These are phyloP conservation scores for Cymbopogon citratus DNA, from an alignment of 176 grass and related monocot species.

Conservation along the genomic window DNA sequence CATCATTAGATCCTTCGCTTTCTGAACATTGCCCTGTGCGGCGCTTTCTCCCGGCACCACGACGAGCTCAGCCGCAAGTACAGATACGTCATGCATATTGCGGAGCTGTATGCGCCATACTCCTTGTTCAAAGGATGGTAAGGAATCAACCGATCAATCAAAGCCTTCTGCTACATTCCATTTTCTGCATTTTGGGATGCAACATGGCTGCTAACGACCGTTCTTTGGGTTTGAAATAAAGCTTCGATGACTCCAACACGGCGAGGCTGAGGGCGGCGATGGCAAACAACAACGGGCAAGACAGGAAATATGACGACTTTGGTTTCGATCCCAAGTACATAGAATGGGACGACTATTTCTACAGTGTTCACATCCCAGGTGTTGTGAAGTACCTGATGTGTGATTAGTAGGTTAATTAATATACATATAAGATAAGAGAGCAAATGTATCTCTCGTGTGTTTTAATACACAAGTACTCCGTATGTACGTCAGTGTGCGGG, in stretches of 20 bases:
- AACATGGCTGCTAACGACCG: too few relatives aligned
- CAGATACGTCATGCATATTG: constrained; percentile 35
- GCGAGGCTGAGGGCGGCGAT: not conserved
- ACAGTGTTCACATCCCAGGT: constrained; percentile 26
- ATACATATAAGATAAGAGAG: too few relatives aligned
- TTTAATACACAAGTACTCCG: not conserved
- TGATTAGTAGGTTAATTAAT: not conserved
- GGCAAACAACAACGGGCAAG: not conserved
- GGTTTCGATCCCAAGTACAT: not conserved
- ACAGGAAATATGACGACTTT: not conserved
- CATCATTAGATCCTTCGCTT: constrained; percentile 25
- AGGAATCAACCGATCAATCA: not conserved
- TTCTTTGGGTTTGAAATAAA: not conserved
- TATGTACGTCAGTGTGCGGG: not conserved
- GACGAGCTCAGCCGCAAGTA: constrained; percentile 16
- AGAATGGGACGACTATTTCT: constrained; percentile 24
- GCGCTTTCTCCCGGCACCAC: not conserved
- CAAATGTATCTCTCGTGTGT: too few relatives aligned
- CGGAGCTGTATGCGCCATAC: constrained; percentile 47
- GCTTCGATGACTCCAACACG: constrained; percentile 14
- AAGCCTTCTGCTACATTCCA: not conserved
- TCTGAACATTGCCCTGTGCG: constrained; percentile 11
- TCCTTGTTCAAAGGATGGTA: constrained; percentile 35
- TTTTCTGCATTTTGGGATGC: not conserved
- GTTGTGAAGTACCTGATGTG: not conserved